A percentile compares a stretch with the other conserved stretches of the same genome.
These are phyloP conservation scores for Plectosphaerella sp. DNA, from an alignment of 2,329 filamentous ascomycete species.

Conservation along the genomic window DNA sequence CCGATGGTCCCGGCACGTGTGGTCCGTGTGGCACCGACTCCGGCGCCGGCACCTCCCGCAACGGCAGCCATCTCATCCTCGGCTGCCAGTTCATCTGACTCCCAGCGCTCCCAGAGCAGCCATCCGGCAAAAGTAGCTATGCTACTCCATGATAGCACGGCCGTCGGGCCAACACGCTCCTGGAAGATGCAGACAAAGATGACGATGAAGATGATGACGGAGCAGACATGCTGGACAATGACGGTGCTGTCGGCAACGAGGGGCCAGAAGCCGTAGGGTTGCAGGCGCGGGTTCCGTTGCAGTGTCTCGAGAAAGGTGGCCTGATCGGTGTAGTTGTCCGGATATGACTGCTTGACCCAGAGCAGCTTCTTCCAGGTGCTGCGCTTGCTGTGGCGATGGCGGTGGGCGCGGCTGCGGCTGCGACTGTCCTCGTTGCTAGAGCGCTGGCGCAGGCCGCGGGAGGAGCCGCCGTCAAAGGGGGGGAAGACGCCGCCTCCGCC, in stretches of 20 bases:
- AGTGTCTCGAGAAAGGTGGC: slow-evolving; percentile 95
- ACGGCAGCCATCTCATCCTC: slow-evolving; percentile 29
- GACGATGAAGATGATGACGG: slow-evolving; percentile 89
- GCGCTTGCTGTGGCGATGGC: slow-evolving; percentile 62
- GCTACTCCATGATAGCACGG: slow-evolving; percentile 81
- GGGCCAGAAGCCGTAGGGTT: slow-evolving; percentile 98
- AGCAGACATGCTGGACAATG: slow-evolving; percentile 95
- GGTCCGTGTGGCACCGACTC: neutral
- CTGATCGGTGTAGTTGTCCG: slow-evolving; percentile 98
- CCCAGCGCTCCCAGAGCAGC: slow-evolving; percentile 89
- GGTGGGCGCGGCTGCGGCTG: slow-evolving; percentile 53
- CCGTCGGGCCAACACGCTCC: slow-evolving; percentile 82
- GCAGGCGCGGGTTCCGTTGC: slow-evolving; percentile 86
- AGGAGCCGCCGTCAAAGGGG: slow-evolving; percentile 12
- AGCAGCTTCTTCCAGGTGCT: slow-evolving; percentile 88
- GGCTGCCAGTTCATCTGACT: slow-evolving; percentile 61
- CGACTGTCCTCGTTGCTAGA: slow-evolving; percentile 26
- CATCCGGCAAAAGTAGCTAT: slow-evolving; percentile 81
- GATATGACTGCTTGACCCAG: slow-evolving; percentile 96
- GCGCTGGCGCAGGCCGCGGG: slow-evolving; percentile 7
- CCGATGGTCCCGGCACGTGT: neutral
- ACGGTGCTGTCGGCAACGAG: slow-evolving; percentile 92
- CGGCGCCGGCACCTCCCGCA: neutral
- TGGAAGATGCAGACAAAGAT: slow-evolving; percentile 90
- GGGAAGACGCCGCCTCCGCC: slow-evolving; percentile 25